Conservation (phyloP, 2,329 filamentous ascomycete genomes). For the Blastomyces percursus region DNA sequence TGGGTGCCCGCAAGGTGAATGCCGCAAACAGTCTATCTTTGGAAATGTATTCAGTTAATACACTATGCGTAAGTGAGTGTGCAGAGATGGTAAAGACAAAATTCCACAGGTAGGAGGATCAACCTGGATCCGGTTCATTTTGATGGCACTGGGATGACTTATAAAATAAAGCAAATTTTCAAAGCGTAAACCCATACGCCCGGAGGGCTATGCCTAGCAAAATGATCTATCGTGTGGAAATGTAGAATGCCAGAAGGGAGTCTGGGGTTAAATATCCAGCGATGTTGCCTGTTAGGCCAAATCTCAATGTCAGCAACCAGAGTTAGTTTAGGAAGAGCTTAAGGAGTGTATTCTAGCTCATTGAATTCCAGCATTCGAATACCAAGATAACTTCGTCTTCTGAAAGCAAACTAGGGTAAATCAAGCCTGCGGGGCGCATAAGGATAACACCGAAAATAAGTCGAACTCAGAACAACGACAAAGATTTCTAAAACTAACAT, state of each 20-base stretch:
- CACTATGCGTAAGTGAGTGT: background rate
- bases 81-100: background rate
- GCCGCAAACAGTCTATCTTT: no score
- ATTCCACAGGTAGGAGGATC: background rate
- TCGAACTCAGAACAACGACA: background rate
- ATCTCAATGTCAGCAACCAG: background rate
- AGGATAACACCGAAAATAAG: background rate
- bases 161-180: background rate
- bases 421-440: background rate
- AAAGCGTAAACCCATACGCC: background rate
- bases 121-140: background rate
- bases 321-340: no score
- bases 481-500: background rate
- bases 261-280: background rate
- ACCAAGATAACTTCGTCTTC: background rate
- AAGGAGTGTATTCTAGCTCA: no score
- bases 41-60: background rate
- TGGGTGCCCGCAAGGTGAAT: background rate
- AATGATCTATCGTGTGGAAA: background rate
- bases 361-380: background rate
- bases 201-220: background rate
- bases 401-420: background rate
- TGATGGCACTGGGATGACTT: background rate
- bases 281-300: background rate
- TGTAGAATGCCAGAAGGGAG: background rate